Percentiles rank a stretch among this genome's conserved stretches.
These are phyloP conservation scores for Aureobasidium musti DNA, from an alignment of 2,329 filamentous ascomycete species.

Conservation along the genomic window DNA sequence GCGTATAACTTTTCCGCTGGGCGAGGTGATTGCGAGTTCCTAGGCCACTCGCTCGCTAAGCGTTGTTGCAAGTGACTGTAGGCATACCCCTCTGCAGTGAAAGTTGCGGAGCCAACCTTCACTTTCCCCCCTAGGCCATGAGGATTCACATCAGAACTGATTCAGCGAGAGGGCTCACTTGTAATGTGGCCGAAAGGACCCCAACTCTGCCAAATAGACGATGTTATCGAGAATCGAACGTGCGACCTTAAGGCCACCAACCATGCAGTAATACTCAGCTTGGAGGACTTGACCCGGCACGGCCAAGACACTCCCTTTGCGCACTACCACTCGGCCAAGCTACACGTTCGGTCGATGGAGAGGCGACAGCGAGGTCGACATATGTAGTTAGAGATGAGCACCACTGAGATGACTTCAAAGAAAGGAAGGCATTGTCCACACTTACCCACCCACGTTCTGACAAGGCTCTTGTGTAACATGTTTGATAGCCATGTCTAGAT, in stretches of 20 bases:
- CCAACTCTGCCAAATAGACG: neutral
- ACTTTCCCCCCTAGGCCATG: slow-evolving; percentile 23
- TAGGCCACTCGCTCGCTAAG: slow-evolving; percentile 17
- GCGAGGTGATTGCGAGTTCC: slow-evolving; percentile 23
- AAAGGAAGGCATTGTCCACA: neutral
- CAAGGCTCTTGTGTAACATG: neutral
- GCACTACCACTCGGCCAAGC: slow-evolving; percentile 15
- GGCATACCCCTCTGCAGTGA: slow-evolving; percentile 16
- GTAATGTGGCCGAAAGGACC: slow-evolving; percentile 4
- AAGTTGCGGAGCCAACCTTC: slow-evolving; percentile 6
- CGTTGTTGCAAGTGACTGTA: slow-evolving; percentile 27
- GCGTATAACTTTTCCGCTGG: slow-evolving; percentile 27
- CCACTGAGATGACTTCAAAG: neutral
- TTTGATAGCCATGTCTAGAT: neutral
- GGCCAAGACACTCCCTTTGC: slow-evolving; percentile 3
- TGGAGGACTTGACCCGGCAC: slow-evolving; percentile 3
- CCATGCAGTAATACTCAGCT: slow-evolving; percentile 6
- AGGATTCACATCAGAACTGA: slow-evolving; percentile 9
- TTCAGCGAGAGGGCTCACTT: neutral
- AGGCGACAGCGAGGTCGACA: neutral
- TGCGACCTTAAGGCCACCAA: slow-evolving; percentile 4
- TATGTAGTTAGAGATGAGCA: slow-evolving; percentile 4
- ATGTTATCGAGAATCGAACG: slow-evolving; percentile 8
- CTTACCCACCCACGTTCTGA: neutral
- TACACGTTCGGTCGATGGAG: neutral